Evolutionary conservation across 2,329 filamentous ascomycete genomes (phyloP), one percentile per base, ranked within the genome.

Genomic region (Cladobotryum mycophilum): DNA sequence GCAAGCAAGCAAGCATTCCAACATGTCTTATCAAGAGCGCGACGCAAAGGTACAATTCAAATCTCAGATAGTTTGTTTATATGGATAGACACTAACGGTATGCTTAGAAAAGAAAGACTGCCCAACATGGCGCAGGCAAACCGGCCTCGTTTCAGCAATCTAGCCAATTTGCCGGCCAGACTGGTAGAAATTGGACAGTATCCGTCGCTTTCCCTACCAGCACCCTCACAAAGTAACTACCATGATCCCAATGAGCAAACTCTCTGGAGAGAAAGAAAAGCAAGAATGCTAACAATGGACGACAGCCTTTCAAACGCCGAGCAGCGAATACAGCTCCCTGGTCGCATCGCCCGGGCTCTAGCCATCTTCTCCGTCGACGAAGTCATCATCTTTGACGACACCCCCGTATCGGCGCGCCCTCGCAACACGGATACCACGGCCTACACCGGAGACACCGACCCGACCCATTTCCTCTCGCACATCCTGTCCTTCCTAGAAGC

Each of bases 311-410:
- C 81, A 52, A 86, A 84, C 9, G 81, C 85, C 55, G 88, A 95
- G 53, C 84, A 88, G 63, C 85, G 89, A 64, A 89, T 85, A 35
- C 76, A 79, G 44, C 75, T 87, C 44, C 85, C 84, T 1, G 87
- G 86, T 7, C 84, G 86, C 56, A 84, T 95, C 48, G 89, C 89
- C 5, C 86, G 89, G 48, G 88, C 88, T 34, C 78, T 89, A 47
- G 86, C 88, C 54, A 85, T 95, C 55, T 95, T 93, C 70, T 85
- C 81, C 61, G 79, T 95, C 58, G 89, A 95, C 64, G 89, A 95
- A 69, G 77, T 95, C 30, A 76, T 95, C 46, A 73, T 95, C 49
- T 95, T 87, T 66, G 83, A 92, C 62, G 89, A 95, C 68, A 76
- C 75, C 35, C 76, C 76, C 2, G 45, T 60, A 6, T 69, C 74